phyloP scores from a whole-genome alignment of 1,284 basidiomycete species.

The Microbotryomycetes sp. region DNA sequence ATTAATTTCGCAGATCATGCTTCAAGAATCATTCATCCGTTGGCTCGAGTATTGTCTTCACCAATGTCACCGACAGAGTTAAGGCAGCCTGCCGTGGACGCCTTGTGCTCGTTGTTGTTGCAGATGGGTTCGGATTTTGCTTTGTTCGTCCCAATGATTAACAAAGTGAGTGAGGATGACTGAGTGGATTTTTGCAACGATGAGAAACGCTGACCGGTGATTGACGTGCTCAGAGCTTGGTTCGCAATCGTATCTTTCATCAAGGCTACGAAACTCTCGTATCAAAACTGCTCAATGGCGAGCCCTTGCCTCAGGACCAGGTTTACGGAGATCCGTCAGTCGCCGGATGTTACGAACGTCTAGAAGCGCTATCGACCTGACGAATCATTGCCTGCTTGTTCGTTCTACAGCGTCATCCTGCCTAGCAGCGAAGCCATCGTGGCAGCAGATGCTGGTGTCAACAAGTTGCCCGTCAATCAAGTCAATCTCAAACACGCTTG shows the following conservation, averaged over 20 bases:
- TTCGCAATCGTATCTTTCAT: conserved; percentile 75
- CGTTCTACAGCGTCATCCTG: conserved; percentile 19
- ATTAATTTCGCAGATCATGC: conserved; percentile 99
- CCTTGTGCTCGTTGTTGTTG: conserved; percentile 81
- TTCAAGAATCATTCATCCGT: conserved; percentile 91
- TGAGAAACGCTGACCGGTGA: too few species aligned
- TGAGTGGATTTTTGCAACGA: not conserved
- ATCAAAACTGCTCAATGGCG: conserved; percentile 82
- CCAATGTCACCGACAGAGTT: conserved; percentile 60
- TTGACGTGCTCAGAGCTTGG: conserved; percentile 53
- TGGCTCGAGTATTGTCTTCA: conserved; percentile 79
- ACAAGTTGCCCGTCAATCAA: conserved; percentile 94
- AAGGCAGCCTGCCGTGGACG: conserved; percentile 82
- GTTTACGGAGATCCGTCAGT: conserved; percentile 46
- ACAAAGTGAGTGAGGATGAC: conserved; percentile 59
- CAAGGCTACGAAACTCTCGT: conserved; percentile 82
- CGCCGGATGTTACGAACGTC: conserved; percentile 1
- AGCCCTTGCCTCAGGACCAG: conserved; percentile 66
- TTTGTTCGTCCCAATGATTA: conserved; percentile 93
- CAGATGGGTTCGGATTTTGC: conserved; percentile 96
- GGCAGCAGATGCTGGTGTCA: conserved; percentile 57
- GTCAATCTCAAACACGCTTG: conserved; percentile 96
- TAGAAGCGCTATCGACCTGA: not conserved
- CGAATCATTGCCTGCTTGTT: too few species aligned
- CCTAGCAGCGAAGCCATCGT: conserved; percentile 44